Conservation (phyloP, 176 grass and related monocot species). For the Carex kokanica region DNA sequence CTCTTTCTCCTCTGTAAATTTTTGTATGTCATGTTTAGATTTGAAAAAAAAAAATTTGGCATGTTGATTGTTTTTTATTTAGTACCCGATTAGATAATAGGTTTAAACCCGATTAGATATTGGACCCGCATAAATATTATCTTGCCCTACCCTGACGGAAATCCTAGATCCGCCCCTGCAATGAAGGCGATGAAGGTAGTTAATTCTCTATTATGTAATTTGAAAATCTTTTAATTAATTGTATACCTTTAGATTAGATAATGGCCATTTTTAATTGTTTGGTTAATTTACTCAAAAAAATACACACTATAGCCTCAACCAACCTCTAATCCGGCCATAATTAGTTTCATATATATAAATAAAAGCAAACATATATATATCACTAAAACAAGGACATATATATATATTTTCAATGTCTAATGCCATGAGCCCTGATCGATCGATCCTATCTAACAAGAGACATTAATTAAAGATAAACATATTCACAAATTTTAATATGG, state of each 20-base stretch:
- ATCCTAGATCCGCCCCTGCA: too few species aligned
- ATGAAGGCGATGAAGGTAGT: constrained; percentile 54
- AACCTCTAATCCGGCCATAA: not conserved
- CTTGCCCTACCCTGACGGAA: too few species aligned
- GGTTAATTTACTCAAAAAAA: not conserved
- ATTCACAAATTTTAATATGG: constrained; percentile 31
- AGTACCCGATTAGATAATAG: too few species aligned
- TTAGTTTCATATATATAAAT: too few species aligned
- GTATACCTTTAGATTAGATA: not conserved
- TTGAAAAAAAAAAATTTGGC: too few species aligned
- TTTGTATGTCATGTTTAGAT: too few species aligned
- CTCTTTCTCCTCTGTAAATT: too few species aligned
- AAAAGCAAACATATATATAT: too few species aligned
- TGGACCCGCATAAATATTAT: too few species aligned
- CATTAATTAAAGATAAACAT: not conserved
- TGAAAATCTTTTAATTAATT: not conserved
- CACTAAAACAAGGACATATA: too few species aligned
- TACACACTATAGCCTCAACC: not conserved
- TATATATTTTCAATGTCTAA: not conserved
- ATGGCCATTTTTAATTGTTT: not conserved
- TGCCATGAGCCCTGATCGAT: not conserved
- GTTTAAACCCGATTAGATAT: too few species aligned
- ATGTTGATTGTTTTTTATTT: too few species aligned
- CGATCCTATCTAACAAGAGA: not conserved
- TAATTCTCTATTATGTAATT: constrained; percentile 5